These are phyloP conservation scores for Apiospora arundinis DNA, from an alignment of 2,329 filamentous ascomycete species.

Conservation along the genomic window DNA sequence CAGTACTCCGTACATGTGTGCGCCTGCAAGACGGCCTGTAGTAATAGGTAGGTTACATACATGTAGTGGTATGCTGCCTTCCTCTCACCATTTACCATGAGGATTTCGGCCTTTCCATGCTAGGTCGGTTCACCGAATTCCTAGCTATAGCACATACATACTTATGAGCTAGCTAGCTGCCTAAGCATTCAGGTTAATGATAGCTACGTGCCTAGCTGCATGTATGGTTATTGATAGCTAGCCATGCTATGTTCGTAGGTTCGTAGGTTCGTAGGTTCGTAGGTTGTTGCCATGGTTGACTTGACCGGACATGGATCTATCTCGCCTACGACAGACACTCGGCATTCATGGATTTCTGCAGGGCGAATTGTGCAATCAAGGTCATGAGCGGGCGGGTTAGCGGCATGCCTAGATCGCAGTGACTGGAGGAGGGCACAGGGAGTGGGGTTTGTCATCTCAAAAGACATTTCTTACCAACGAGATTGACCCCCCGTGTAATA, in stretches of 20 bases:
- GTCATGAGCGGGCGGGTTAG: background rate
- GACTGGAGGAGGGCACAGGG: background rate
- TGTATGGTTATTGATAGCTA: background rate
- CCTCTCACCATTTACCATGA: background rate
- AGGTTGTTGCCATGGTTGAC: background rate
- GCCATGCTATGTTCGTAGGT: too few relatives aligned
- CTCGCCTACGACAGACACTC: constrained; percentile 4
- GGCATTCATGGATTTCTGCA: constrained; percentile 9
- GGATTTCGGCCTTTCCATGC: background rate
- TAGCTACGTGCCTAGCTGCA: background rate
- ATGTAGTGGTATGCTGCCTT: background rate
- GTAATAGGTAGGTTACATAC: background rate
- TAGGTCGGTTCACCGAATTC: constrained; percentile 7
- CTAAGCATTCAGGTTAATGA: background rate
- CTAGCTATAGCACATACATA: background rate
- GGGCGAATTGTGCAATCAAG: constrained; percentile 8
- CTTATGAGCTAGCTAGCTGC: too few relatives aligned
- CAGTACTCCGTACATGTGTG: background rate
- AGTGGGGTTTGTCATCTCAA: constrained; percentile 17
- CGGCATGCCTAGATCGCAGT: background rate
- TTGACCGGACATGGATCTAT: background rate
- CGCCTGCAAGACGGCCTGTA: background rate
- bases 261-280: too few relatives aligned
- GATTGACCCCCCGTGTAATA: constrained; percentile 12
- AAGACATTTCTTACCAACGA: background rate